Evolutionary conservation across 192 early-diverging fungal species (phyloP).

Genomic region (Entomortierella chlamydospora): DNA sequence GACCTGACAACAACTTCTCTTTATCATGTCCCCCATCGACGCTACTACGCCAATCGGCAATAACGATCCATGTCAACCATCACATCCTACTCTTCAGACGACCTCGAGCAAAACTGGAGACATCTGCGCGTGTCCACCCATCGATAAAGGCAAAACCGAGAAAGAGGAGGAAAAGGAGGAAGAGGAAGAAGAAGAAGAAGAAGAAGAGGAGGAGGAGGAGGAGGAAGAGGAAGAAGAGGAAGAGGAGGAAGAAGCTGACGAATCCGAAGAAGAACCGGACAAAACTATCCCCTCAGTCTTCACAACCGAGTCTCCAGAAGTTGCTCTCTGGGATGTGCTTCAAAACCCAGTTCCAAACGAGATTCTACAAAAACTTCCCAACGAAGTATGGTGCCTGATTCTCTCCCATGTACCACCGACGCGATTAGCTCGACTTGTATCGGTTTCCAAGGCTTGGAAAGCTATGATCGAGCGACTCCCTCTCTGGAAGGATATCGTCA

Average conservation of each 20-base stretch:
- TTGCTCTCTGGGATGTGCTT: not conserved
- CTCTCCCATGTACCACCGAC: not conserved
- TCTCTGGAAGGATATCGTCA: slow-evolving; percentile 1
- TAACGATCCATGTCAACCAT: too few relatives aligned
- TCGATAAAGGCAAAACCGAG: too few relatives aligned
- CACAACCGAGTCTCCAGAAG: not conserved
- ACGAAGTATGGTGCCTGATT: not conserved
- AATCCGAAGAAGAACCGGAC: not conserved
- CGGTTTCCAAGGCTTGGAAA: not conserved
- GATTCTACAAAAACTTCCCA: not conserved
- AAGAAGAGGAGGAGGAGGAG: not conserved
- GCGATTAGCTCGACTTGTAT: not conserved
- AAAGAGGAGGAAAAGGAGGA: not conserved
- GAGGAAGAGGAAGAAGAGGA: not conserved
- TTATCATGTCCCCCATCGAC: too few relatives aligned
- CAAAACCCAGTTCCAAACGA: not conserved
- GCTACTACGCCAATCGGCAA: too few relatives aligned
- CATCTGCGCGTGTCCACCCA: too few relatives aligned
- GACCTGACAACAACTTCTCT: too few relatives aligned
- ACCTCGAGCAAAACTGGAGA: too few relatives aligned
- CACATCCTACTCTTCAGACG: too few relatives aligned
- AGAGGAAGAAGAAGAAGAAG: not conserved
- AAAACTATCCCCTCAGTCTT: not conserved
- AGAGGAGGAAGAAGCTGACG: not conserved
- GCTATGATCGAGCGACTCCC: not conserved